These are phyloP conservation scores for Cavenderia fasciculata DNA, from an alignment of 78 protist species.

Conservation along the genomic window DNA sequence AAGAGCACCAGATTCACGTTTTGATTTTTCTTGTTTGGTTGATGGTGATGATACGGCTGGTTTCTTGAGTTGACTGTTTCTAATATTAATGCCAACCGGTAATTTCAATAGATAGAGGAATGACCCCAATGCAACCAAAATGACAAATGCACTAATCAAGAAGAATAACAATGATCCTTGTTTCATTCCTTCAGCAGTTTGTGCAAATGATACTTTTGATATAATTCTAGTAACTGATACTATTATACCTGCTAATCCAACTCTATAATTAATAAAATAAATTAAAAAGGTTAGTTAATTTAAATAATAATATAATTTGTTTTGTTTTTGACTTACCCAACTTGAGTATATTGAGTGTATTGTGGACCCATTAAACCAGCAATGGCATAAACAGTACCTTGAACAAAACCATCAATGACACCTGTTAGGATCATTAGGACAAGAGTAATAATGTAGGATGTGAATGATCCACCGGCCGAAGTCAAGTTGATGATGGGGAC, in stretches of 20 bases:
- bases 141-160: constrained; percentile 19
- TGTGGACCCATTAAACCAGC: constrained; percentile 58
- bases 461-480: background rate
- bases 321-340: background rate
- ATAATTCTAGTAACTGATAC: constrained; percentile 41
- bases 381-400: constrained; percentile 43
- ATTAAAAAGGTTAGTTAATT: background rate
- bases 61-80: background rate
- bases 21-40: too few species aligned
- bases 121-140: background rate
- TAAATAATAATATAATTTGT: background rate
- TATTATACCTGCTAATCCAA: constrained; percentile 40
- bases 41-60: too few species aligned
- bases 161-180: constrained; percentile 15
- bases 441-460: constrained; percentile 12
- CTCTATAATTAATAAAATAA: background rate
- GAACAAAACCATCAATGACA: constrained; percentile 45
- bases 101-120: constrained; percentile 17
- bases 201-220: constrained; percentile 30
- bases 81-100: constrained; percentile 23
- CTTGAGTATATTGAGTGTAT: constrained; percentile 38
- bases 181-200: background rate
- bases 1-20: background rate
- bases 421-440: background rate
- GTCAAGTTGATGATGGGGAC: constrained; percentile 42